Conservation (phyloP, 345 rosid species). For the Eucalyptus sp. region DNA sequence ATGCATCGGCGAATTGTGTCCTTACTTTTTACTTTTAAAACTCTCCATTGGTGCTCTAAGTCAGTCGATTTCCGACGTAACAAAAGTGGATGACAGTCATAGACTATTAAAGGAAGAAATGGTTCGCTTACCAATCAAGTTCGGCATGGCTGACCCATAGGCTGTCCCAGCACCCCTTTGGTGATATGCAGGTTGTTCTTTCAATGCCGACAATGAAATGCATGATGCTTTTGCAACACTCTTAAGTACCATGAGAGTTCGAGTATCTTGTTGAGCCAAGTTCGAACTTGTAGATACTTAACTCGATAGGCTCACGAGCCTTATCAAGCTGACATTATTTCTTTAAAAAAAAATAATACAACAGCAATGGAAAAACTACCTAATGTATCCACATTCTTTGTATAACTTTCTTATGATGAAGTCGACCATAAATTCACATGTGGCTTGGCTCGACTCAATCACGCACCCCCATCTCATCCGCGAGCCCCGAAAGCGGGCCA, state of each 20-base stretch:
- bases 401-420: too few species aligned
- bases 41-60: background rate
- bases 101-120: background rate
- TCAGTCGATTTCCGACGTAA: accelerated
- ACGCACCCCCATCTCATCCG: accelerated
- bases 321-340: too few species aligned
- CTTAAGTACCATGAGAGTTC: background rate
- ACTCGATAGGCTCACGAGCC: background rate
- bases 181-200: background rate
- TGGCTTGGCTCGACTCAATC: background rate
- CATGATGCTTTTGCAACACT: background rate
- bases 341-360: too few species aligned
- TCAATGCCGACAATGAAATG: background rate
- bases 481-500: background rate
- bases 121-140: background rate
- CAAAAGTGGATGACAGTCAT: background rate
- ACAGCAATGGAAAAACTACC: too few species aligned
- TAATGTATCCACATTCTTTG: too few species aligned
- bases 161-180: background rate
- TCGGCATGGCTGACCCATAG: background rate
- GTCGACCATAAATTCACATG: too few species aligned
- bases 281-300: background rate
- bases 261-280: background rate
- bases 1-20: accelerated
- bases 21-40: too few species aligned